Conservation (phyloP, 2,329 filamentous ascomycete genomes). For the Xylariomycetidae sp. region DNA sequence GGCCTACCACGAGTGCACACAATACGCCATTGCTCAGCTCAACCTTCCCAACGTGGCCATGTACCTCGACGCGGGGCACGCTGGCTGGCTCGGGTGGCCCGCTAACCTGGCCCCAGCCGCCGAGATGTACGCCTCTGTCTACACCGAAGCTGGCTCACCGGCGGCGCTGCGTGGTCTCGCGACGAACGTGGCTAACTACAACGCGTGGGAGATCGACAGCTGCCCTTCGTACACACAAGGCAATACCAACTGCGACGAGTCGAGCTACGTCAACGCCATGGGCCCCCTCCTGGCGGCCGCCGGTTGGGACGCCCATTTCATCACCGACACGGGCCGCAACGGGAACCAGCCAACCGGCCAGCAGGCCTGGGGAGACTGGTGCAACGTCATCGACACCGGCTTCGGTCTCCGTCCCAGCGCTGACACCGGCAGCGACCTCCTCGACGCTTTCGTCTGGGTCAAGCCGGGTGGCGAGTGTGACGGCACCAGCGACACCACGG, state of each 20-base stretch:
- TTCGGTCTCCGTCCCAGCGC: slow-evolving; percentile 53
- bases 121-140: slow-evolving; percentile 40
- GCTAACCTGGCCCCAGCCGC: slow-evolving; percentile 48
- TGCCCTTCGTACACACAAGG: slow-evolving; percentile 37
- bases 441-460: slow-evolving; percentile 59
- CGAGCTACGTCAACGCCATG: slow-evolving; percentile 59
- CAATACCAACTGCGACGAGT: slow-evolving; percentile 48
- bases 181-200: slow-evolving; percentile 58
- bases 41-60: slow-evolving; percentile 53
- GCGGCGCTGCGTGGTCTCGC: slow-evolving; percentile 47
- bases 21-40: slow-evolving; percentile 47
- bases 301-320: slow-evolving; percentile 37
- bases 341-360: slow-evolving; percentile 50
- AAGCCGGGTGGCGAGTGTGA: slow-evolving; percentile 53
- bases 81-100: slow-evolving; percentile 55
- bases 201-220: slow-evolving; percentile 38
- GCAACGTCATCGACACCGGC: slow-evolving; percentile 53
- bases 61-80: slow-evolving; percentile 56
- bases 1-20: slow-evolving; percentile 45
- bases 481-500: slow-evolving; percentile 34
- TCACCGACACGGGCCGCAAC: slow-evolving; percentile 26
- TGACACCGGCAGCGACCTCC: slow-evolving; percentile 45
- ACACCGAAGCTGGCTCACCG: slow-evolving; percentile 45
- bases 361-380: slow-evolving; percentile 55
- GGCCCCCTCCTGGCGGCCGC: slow-evolving; percentile 51